Base-by-base conservation (phyloP, 257 asterid species). In the Scutellaria minor region DNA sequence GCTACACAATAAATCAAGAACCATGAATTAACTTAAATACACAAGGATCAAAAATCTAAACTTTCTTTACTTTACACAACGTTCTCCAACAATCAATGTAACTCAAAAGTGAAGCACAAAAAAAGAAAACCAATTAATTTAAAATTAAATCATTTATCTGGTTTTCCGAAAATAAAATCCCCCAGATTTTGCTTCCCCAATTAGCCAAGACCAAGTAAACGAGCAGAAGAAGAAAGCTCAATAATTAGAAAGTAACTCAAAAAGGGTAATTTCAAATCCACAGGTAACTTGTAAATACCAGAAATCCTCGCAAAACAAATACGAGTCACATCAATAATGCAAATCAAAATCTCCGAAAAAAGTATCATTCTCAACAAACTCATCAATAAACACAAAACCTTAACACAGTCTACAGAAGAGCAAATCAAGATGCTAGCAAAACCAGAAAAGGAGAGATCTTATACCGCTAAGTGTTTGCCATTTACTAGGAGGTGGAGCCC, bases 391-490 rank as follows among this genome's bases (percentile, higher is more conserved):
- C 54, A 7, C 27, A 24, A 41, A 60, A 50, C 60, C 52, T 65
- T 22, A 55, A 44, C 6, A 64, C 46, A 45, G 13, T 15, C 10
- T 48, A 24, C 10, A 44, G 2, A 5, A 2, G 31, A 31, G 39
- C 55, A 27, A 59, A 59, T 13, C 39, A 55, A 47, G 27, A 42
- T 4, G 44, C 64, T 27, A 55, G 2, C 27, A 24, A 24, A 70
- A 74, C 52, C 39, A 42, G 20, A 64, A 37, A 20, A 35, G 2
- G 9, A 3, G 64, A 58, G 40, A 67, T 64, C 41, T 68, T 20
- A 8, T 71, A 89, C 96, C 96, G 27, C 15, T 22, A 22, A 92
- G 91, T 35, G 97, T 92, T 44, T 81, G 83, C 97, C 96, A 92
- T 83, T 59, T 78, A 8, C 78, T 72, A 35, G 69, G 72, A 35